phyloP scores from a whole-genome alignment of 345 rosid species.

The Chamaenerion angustifolium region DNA sequence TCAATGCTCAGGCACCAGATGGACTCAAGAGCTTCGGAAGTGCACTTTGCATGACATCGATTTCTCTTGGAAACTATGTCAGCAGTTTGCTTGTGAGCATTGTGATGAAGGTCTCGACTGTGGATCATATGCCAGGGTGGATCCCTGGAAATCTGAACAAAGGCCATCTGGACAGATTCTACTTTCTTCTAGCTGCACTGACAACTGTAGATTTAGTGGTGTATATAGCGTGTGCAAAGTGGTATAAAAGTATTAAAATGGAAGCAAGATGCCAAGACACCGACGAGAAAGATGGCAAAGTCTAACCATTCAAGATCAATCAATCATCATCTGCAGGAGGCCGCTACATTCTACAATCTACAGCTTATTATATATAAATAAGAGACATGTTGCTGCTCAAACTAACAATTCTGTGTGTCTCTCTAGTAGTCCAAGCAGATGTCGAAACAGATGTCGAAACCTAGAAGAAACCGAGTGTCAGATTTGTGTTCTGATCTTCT shows the following conservation, averaged over 20 bases:
- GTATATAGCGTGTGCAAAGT: slow-evolving; percentile 64
- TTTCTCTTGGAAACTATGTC: slow-evolving; percentile 93
- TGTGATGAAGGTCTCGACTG: slow-evolving; percentile 87
- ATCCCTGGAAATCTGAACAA: slow-evolving; percentile 88
- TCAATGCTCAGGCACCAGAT: slow-evolving; percentile 91
- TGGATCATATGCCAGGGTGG: slow-evolving; percentile 92
- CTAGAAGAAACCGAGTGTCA: too few relatives aligned
- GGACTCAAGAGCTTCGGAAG: slow-evolving; percentile 94
- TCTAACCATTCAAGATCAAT: slow-evolving; percentile 20
- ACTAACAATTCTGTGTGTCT: too few relatives aligned
- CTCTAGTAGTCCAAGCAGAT: too few relatives aligned
- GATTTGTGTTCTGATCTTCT: too few relatives aligned
- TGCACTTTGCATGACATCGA: slow-evolving; percentile 92
- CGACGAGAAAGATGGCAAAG: slow-evolving; percentile 22
- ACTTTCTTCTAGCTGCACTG: slow-evolving; percentile 73
- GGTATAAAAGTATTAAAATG: slow-evolving; percentile 68
- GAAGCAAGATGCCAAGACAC: slow-evolving; percentile 37
- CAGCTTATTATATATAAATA: slow-evolving; percentile 14
- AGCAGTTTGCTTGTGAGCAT: slow-evolving; percentile 87
- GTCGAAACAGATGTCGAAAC: too few relatives aligned
- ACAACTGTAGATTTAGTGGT: slow-evolving; percentile 51
- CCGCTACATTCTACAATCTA: slow-evolving; percentile 2
- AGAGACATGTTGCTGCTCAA: slow-evolving; percentile 4
- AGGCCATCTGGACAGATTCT: slow-evolving; percentile 92
- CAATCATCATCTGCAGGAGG: background rate